These are phyloP conservation scores for Hymenoscyphus albidus DNA, from an alignment of 2,329 filamentous ascomycete genomes.

Conservation along the genomic window DNA sequence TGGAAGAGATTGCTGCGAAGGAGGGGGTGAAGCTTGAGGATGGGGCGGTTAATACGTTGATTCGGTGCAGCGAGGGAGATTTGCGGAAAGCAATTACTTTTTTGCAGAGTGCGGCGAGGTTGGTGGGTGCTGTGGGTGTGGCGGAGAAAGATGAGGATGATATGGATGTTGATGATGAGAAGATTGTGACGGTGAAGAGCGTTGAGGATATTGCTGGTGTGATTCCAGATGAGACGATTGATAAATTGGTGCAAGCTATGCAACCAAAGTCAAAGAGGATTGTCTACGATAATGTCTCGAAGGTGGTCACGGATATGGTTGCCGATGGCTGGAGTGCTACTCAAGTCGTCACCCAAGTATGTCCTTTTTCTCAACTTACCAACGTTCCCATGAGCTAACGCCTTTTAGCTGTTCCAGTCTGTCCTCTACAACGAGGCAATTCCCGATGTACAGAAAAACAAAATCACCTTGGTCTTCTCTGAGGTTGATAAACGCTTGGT, in stretches of 20 bases:
- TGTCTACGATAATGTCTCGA: constrained; percentile 70
- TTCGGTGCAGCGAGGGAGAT: constrained; percentile 89
- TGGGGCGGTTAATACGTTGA: constrained; percentile 78
- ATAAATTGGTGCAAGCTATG: constrained; percentile 68
- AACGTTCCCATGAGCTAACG: constrained; percentile 5
- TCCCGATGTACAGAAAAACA: constrained; percentile 81
- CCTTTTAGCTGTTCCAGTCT: constrained; percentile 67
- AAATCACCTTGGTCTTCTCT: constrained; percentile 84
- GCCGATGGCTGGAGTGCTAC: constrained; percentile 96
- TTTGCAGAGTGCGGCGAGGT: constrained; percentile 84
- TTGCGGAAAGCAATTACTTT: constrained; percentile 94
- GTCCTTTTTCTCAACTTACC: not conserved
- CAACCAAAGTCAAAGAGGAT: constrained; percentile 62
- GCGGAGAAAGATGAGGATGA: constrained; percentile 41
- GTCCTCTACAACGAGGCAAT: constrained; percentile 82
- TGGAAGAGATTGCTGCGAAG: constrained; percentile 76
- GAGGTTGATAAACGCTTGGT: constrained; percentile 92
- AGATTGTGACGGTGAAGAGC: constrained; percentile 69
- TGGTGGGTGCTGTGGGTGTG: constrained; percentile 67
- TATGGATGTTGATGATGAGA: constrained; percentile 50
- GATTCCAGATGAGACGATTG: constrained; percentile 73
- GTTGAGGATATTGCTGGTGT: constrained; percentile 96
- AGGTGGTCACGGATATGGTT: constrained; percentile 82
- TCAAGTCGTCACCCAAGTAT: constrained; percentile 77
- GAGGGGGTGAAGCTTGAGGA: constrained; percentile 75